Percentiles rank a stretch among this genome's conserved stretches.
These are phyloP conservation scores for Plasmodium billcollinsi DNA, from an alignment of 169 alveolate species.

Conservation along the genomic window DNA sequence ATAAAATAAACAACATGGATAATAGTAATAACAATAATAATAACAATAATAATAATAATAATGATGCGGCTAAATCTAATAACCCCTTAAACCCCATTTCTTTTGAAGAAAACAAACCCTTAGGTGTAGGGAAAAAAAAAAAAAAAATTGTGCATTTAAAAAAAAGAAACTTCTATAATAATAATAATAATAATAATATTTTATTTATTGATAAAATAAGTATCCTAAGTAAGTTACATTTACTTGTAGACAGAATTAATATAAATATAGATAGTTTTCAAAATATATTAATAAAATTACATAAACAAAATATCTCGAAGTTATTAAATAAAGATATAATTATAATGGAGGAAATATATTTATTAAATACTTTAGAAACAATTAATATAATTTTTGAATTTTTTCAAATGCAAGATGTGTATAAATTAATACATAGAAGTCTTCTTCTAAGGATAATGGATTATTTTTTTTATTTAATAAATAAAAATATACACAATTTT, in stretches of 20 bases:
- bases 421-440: slow-evolving; percentile 38
- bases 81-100: too few relatives aligned
- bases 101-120: not conserved
- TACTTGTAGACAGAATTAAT: slow-evolving; percentile 45
- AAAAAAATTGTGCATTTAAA: not conserved
- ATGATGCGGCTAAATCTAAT: too few relatives aligned
- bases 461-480: slow-evolving; percentile 61
- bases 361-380: slow-evolving; percentile 42
- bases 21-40: too few relatives aligned
- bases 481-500: slow-evolving; percentile 23
- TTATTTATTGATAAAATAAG: slow-evolving; percentile 47
- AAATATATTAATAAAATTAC: slow-evolving; percentile 54
- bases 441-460: slow-evolving; percentile 38
- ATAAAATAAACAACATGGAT: too few relatives aligned
- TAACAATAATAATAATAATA: too few relatives aligned
- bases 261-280: slow-evolving; percentile 52
- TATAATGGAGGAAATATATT: slow-evolving; percentile 45
- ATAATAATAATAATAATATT: not conserved
- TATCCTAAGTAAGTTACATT: slow-evolving; percentile 27
- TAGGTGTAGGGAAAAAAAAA: not conserved
- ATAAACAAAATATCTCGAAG: slow-evolving; percentile 35
- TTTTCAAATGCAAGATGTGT: slow-evolving; percentile 63
- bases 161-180: not conserved
- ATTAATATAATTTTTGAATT: slow-evolving; percentile 43
- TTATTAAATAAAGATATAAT: slow-evolving; percentile 41